A percentile compares a stretch with the other conserved stretches of the same genome.
These are phyloP conservation scores for Russula virescens DNA, from an alignment of 768 basidiomycete genomes.

Conservation along the genomic window DNA sequence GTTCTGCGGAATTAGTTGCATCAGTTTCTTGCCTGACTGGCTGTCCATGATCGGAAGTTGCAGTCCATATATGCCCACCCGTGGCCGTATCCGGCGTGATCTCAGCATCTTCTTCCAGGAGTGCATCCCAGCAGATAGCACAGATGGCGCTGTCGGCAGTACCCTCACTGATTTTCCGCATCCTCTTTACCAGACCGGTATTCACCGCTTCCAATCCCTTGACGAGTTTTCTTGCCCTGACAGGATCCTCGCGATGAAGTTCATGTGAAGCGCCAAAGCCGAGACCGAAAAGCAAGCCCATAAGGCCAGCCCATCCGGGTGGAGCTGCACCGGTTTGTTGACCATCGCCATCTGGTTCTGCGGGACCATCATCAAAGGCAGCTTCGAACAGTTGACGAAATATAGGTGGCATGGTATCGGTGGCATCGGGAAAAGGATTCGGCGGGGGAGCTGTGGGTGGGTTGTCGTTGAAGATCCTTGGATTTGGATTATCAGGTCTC, in stretches of 20 bases:
- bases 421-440: neutral
- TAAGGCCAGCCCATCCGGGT: slow-evolving; percentile 12
- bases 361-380: neutral
- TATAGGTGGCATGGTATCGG: neutral
- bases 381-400: slow-evolving; percentile 15
- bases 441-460: neutral
- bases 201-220: slow-evolving; percentile 63
- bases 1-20: slow-evolving; percentile 9
- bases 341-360: neutral
- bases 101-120: slow-evolving; percentile 32
- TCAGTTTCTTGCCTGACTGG: slow-evolving; percentile 18
- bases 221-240: slow-evolving; percentile 57
- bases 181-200: slow-evolving; percentile 54
- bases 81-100: neutral
- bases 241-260: slow-evolving; percentile 53
- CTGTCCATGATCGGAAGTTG: slow-evolving; percentile 12
- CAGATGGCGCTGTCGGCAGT: slow-evolving; percentile 43
- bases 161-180: slow-evolving; percentile 47
- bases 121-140: slow-evolving; percentile 74
- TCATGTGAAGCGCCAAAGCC: slow-evolving; percentile 24
- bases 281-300: slow-evolving; percentile 18
- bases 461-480: neutral
- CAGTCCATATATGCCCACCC: neutral
- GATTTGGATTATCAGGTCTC: neutral
- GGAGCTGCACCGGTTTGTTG: slow-evolving; percentile 11